Percentiles rank a stretch among this genome's conserved stretches.
phyloP scores from a whole-genome alignment of 768 basidiomycete species.

The Pleurotus cornucopiae region DNA sequence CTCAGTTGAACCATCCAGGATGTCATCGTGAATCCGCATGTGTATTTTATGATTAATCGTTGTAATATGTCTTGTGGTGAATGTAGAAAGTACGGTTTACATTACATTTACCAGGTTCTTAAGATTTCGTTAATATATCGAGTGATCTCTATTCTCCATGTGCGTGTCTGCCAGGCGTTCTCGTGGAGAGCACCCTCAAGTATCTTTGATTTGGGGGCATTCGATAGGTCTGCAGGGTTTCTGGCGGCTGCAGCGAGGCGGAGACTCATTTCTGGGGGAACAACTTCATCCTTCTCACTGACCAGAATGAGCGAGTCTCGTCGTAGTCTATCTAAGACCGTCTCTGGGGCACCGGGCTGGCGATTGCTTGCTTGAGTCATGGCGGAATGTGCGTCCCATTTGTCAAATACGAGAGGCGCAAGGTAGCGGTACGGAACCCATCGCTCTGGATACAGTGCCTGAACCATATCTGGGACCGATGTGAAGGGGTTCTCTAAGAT shows the following conservation, averaged over 20 bases:
- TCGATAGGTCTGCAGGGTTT: background rate
- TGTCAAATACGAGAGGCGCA: slow-evolving; percentile 36
- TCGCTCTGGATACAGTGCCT: slow-evolving; percentile 39
- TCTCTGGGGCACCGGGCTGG: background rate
- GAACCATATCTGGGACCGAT: slow-evolving; percentile 42
- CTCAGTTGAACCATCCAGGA: background rate
- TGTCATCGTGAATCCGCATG: background rate
- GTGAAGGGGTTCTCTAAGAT: slow-evolving; percentile 49
- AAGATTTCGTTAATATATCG: background rate
- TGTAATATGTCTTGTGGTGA: background rate
- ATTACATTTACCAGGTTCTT: background rate
- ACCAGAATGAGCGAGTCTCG: slow-evolving; percentile 28
- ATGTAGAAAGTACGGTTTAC: background rate
- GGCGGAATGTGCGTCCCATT: slow-evolving; percentile 39
- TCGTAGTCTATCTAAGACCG: slow-evolving; percentile 15
- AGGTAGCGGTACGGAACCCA: slow-evolving; percentile 50
- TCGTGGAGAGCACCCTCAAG: slow-evolving; percentile 33
- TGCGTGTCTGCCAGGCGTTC: slow-evolving; percentile 27
- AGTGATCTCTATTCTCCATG: slow-evolving; percentile 22
- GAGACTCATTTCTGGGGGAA: slow-evolving; percentile 33
- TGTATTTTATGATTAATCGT: slow-evolving; percentile 9
- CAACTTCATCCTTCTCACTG: slow-evolving; percentile 44
- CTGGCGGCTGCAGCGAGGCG: slow-evolving; percentile 16
- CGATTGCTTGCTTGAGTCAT: slow-evolving; percentile 4
- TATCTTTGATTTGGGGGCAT: slow-evolving; percentile 18